A percentile compares a stretch with the other conserved stretches of the same genome.
These are phyloP conservation scores for Bimuria novae-zelandiae DNA, from an alignment of 2,329 filamentous ascomycete genomes.

Conservation along the genomic window DNA sequence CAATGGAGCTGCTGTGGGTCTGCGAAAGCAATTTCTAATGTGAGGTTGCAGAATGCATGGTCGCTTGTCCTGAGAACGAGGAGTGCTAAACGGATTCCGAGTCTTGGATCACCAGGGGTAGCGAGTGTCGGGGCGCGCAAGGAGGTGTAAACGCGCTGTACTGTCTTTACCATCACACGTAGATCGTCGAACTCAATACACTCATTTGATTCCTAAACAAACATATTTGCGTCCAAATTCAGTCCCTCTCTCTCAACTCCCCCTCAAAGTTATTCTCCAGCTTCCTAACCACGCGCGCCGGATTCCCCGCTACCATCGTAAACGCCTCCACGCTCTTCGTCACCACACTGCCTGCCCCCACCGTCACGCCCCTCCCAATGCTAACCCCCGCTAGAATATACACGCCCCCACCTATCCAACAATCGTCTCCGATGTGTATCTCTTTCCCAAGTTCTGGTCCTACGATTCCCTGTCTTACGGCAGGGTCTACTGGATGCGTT, in stretches of 20 bases:
- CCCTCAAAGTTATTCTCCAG: constrained; percentile 9
- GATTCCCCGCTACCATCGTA: constrained; percentile 46
- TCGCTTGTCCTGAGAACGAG: no score
- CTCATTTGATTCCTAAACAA: no score
- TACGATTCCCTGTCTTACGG: not conserved
- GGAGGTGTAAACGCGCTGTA: not conserved
- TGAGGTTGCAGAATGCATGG: no score
- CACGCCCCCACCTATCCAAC: constrained; percentile 18
- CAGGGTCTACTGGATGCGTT: constrained; percentile 5
- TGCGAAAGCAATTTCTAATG: no score
- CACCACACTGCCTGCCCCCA: constrained; percentile 49
- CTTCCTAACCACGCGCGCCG: constrained; percentile 60
- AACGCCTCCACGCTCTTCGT: constrained; percentile 44
- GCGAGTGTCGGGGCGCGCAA: no score
- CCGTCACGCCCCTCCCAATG: constrained; percentile 49
- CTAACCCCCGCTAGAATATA: constrained; percentile 48
- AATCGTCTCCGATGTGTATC: constrained; percentile 42
- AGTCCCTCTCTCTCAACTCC: not conserved
- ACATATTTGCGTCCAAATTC: no score
- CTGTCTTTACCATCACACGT: no score
- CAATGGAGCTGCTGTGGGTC: no score
- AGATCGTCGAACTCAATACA: no score
- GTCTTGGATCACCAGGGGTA: no score
- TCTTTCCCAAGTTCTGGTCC: constrained; percentile 2
- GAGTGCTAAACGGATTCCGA: no score